These are phyloP conservation scores for Kazachstania kunashirensis DNA, from an alignment of 805 yeast species.

Conservation along the genomic window DNA sequence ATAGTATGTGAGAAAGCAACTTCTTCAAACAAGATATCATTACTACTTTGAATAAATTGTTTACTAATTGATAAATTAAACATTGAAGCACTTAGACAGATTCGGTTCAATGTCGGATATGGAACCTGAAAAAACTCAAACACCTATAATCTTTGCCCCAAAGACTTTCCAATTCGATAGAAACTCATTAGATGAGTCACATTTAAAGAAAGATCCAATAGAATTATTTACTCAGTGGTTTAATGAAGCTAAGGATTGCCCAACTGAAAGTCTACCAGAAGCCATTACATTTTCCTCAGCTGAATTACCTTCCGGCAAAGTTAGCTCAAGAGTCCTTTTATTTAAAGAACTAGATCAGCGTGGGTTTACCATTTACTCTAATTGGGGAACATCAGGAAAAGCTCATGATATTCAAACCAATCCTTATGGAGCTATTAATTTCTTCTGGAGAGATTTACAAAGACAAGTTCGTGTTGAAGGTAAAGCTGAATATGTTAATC, in stretches of 20 bases:
- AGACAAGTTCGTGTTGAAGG: conserved; percentile 94
- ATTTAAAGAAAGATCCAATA: conserved; percentile 53
- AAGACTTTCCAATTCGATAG: conserved; percentile 79
- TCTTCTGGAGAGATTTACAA: conserved; percentile 85
- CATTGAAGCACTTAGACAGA: no score
- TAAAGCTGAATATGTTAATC: conserved; percentile 54
- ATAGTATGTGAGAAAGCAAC: no score
- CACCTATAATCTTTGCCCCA: conserved; percentile 54
- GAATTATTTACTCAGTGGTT: conserved; percentile 80
- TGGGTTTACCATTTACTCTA: conserved; percentile 82
- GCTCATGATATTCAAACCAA: conserved; percentile 59
- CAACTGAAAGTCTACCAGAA: conserved; percentile 62
- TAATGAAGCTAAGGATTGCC: conserved; percentile 50
- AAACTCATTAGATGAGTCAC: conserved; percentile 43
- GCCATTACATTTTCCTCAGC: conserved; percentile 83
- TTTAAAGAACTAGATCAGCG: conserved; percentile 78
- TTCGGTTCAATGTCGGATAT: no score
- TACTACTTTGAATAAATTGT: no score
- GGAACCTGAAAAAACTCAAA: conserved; percentile 16
- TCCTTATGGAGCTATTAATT: conserved; percentile 71
- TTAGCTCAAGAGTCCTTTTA: conserved; percentile 72
- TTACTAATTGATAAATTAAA: no score
- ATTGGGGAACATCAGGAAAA: conserved; percentile 83
- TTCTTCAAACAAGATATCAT: no score
- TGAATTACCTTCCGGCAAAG: conserved; percentile 74